Evolutionary conservation across 768 basidiomycete genomes (phyloP).

Genomic region (Daedalea quercina): DNA sequence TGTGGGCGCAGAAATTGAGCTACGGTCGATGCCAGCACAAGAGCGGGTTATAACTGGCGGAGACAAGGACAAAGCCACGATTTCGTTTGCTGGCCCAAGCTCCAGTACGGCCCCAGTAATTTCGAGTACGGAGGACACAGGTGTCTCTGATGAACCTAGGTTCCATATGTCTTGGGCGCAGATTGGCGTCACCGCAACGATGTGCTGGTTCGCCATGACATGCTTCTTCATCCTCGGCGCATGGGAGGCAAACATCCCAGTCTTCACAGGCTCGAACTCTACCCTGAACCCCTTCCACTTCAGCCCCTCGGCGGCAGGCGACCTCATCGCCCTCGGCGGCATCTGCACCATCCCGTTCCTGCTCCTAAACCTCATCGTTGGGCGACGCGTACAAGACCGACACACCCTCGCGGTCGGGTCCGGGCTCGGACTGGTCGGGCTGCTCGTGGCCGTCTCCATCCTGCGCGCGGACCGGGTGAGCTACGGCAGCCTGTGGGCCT

Average conservation of each 20-base stretch:
- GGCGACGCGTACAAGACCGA: constrained; percentile 55
- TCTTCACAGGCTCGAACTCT: constrained; percentile 35
- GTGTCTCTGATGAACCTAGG: constrained; percentile 11
- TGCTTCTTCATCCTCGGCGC: constrained; percentile 66
- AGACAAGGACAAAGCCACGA: neutral
- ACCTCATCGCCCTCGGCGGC: constrained; percentile 66
- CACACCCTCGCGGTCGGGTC: constrained; percentile 48
- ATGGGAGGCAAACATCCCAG: constrained; percentile 65
- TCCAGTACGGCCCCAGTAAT: neutral
- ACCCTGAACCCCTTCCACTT: constrained; percentile 36
- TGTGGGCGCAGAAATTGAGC: constrained; percentile 2
- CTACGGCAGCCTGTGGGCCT: constrained; percentile 40
- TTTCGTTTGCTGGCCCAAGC: neutral
- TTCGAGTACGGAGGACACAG: constrained; percentile 13
- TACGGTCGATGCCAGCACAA: constrained; percentile 1
- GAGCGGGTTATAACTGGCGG: neutral
- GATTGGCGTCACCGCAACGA: constrained; percentile 50
- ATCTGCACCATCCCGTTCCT: constrained; percentile 60
- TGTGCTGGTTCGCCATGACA: constrained; percentile 68
- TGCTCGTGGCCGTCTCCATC: constrained; percentile 44
- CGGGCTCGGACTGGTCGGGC: constrained; percentile 42
- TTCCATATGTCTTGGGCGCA: constrained; percentile 21
- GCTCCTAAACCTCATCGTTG: constrained; percentile 49
- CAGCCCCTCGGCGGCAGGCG: constrained; percentile 58
- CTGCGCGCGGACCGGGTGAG: constrained; percentile 33